These are phyloP conservation scores for Diophrys appendiculata DNA, from an alignment of 73 alveolate genomes.

Conservation along the genomic window DNA sequence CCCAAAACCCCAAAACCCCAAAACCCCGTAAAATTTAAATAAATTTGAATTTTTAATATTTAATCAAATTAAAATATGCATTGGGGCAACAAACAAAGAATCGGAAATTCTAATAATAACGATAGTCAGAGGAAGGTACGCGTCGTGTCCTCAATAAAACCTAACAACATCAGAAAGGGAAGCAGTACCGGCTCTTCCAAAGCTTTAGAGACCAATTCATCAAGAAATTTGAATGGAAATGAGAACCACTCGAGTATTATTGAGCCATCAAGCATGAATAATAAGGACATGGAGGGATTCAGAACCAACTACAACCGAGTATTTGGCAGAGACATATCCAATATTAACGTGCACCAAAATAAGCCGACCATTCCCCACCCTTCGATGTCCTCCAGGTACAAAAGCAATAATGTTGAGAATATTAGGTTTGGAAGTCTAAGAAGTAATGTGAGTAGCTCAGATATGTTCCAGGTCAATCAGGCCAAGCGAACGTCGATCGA, in stretches of 20 bases:
- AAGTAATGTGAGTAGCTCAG: conserved; percentile 12
- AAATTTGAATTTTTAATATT: too few species aligned
- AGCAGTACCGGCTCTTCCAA: conserved; percentile 1
- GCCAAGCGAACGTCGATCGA: conserved; percentile 5
- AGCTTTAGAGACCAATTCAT: not conserved
- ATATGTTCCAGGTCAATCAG: conserved; percentile 5
- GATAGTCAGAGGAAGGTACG: conserved; percentile 14
- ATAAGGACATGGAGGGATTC: not conserved
- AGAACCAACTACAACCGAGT: conserved; percentile 9
- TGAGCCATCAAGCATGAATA: not conserved
- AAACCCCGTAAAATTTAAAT: too few species aligned
- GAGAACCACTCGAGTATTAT: conserved; percentile 9
- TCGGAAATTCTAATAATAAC: conserved; percentile 1
- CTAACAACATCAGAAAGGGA: conserved; percentile 10
- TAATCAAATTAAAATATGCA: too few species aligned
- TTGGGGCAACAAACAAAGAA: conserved; percentile 18
- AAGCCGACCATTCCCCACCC: conserved; percentile 14
- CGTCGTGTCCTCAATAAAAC: conserved; percentile 1
- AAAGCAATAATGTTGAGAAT: conserved; percentile 4
- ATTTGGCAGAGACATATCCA: not conserved
- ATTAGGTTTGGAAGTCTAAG: conserved; percentile 2
- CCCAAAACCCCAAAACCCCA: too few species aligned
- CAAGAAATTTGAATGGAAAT: not conserved
- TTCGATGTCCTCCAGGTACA: conserved; percentile 10
- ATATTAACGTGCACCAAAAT: conserved; percentile 1